Base-by-base conservation (phyloP, 257 asterid genomes). In the Coffea eugenioides region DNA sequence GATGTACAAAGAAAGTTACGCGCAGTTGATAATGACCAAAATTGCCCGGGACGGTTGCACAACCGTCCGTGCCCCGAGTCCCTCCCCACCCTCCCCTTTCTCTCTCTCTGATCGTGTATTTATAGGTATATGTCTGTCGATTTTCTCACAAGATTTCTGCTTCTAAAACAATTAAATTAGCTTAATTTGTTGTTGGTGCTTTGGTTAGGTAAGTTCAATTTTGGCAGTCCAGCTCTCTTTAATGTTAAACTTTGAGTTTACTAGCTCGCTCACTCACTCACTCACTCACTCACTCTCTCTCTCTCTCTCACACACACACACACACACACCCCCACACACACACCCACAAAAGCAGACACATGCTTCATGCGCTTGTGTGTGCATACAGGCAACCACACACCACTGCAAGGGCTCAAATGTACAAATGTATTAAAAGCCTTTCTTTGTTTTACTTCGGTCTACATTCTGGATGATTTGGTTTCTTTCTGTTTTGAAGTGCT, bases 221-320 rank as follows among this genome's bases (percentile, higher is more conserved):
- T 81, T 77, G 87, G 78, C 79, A 21, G 12, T 64, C 10, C 2
- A n/a, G 39, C 9, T n/a, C 69, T 64, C 69, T 14, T 57, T 57
- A 7, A 57, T 57, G 65, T 57, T 57, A 18, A 54, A 64, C 39
- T n/a, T 64, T 64, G 18, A 9, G 69, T 3, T 25, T 36, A n/a
- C 39, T 25, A 10, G 11, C 39, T 64, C 6, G 0, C 27, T 15
- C n/a, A n/a, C n/a, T n/a, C n/a, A n/a, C n/a, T n/a, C n/a, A n/a
- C n/a, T n/a, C 9, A 6, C 51, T 46, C 51, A 0, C 51, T 46
- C 62, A n/a, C 51, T 25, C 69, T 8, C 39, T 25, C 31, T n/a
- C 39, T 64, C 16, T 6, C 27, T 15, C 51, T 46, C 51, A 2
- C 51, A 2, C 51, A 3, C 51, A 3, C 2, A 0, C 51, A 3